Conservation (phyloP, 352 stramenopile genomes). For the Globisporangium yorkense region DNA sequence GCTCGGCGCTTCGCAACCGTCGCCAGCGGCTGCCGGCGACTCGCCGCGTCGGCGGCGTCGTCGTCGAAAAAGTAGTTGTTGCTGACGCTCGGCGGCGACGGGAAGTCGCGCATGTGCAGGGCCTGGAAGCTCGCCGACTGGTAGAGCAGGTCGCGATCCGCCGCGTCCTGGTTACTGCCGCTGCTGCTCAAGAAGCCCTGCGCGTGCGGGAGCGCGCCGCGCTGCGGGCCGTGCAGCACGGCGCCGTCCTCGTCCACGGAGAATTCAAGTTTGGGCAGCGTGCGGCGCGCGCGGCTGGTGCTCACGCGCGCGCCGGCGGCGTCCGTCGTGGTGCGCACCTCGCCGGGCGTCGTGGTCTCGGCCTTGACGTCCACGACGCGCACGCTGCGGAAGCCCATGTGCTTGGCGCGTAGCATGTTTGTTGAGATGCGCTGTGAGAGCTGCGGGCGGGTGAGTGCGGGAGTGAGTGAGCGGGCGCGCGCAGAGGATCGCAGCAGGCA, state of each 20-base stretch:
- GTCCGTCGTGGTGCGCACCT: constrained; percentile 70
- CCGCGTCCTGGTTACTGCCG: constrained; percentile 5
- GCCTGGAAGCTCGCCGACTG: constrained; percentile 44
- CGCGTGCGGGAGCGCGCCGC: constrained; percentile 23
- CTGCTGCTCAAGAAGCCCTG: constrained; percentile 8
- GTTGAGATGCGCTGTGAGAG: neutral
- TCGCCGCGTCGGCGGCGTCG: neutral
- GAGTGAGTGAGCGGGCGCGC: no score
- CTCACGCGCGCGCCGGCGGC: constrained; percentile 53
- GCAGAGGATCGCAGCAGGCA: no score
- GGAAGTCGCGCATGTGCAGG: constrained; percentile 52
- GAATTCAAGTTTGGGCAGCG: constrained; percentile 81
- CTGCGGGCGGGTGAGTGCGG: no score
- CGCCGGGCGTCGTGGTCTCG: constrained; percentile 76
- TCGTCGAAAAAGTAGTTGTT: constrained; percentile 9
- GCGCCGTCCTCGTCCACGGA: constrained; percentile 78
- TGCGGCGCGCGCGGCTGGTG: constrained; percentile 52
- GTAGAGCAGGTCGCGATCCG: constrained; percentile 31
- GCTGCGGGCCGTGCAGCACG: constrained; percentile 68
- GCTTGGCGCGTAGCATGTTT: constrained; percentile 62
- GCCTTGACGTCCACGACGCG: constrained; percentile 81
- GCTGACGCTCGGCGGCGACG: constrained; percentile 13
- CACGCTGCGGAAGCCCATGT: constrained; percentile 81
- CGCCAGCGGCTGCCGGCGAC: neutral
- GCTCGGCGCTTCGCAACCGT: neutral